Conservation (phyloP, 345 rosid species). For the Kandelia obovata region DNA sequence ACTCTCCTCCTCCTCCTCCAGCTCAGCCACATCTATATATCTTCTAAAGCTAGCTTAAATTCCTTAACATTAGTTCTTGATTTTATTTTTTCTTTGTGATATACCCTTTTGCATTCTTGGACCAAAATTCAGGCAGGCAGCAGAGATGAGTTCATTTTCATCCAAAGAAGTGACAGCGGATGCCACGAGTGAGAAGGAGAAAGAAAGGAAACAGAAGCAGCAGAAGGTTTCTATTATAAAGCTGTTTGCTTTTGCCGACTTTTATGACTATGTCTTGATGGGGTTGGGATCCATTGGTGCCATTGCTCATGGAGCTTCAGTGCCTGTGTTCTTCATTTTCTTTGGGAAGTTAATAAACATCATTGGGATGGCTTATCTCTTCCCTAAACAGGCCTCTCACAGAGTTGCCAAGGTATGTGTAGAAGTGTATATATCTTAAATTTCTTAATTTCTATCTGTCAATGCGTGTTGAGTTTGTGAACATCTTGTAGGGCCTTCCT, state of each 20-base stretch:
- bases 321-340: conserved; percentile 88
- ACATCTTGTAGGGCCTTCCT: too few relatives aligned
- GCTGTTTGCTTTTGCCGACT: conserved; percentile 78
- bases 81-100: background rate
- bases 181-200: conserved; percentile 16
- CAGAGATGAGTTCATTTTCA: conserved; percentile 9
- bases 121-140: too few relatives aligned
- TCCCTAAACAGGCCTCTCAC: conserved; percentile 73
- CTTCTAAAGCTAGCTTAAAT: background rate
- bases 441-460: background rate
- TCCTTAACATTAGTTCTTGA: background rate
- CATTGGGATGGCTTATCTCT: conserved; percentile 74
- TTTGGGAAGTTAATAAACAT: conserved; percentile 79
- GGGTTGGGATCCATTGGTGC: conserved; percentile 86
- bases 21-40: background rate
- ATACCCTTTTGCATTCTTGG: conserved; percentile 13
- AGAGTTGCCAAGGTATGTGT: conserved; percentile 75
- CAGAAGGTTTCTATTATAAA: conserved; percentile 55
- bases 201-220: conserved; percentile 18
- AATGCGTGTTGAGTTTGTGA: too few relatives aligned
- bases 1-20: background rate
- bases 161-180: conserved; percentile 27
- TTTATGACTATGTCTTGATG: conserved; percentile 74
- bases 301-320: conserved; percentile 81
- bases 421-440: background rate